Base-by-base conservation (phyloP, 78 protist species). In the Capsaspora owczarzaki region DNA sequence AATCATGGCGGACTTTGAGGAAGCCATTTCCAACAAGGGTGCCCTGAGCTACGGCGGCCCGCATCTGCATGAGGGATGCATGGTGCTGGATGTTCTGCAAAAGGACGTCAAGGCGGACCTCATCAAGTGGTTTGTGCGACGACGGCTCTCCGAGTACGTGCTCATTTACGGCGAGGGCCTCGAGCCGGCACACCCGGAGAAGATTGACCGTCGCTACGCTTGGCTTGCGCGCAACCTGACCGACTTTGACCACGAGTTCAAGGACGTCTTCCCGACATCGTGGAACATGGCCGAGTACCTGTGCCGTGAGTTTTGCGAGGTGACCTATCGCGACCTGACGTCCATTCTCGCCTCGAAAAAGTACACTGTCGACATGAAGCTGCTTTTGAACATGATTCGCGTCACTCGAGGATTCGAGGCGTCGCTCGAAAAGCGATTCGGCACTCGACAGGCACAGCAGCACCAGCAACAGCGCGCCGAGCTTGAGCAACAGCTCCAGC, bases 251-350 rank as follows among this genome's bases (percentile, higher is more conserved):
- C 33, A 38, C 23, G 53, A 41, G 23, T 70, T 27, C 33, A 22
- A 3, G 40, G 37, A 14, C 4, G 23, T 70, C 14, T 70, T 70
- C 51, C 76, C 76, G 23, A 38, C 5, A 12, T 0, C 27, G 0
- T 86, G 90, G 90, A 51, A 47, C 25, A 61, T 82, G 27, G 33
- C 27, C 49, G 42, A n/a, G 16, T 51, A 29, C 47, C 25, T 86
- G 25, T 0, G 56, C 43, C 37, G 43, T 42, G 83, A 76, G n/a
- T 86, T 81, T 44, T 81, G 85, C 90, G 0, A 23, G 31, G 44
- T 42, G 61, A 82, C 90, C 25, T 0, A 27, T 20, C 19, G 35
- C 60, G 78, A 82, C 33, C 42, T 86, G 23, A 41, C 1, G 4
- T 33, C 60, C 27, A 35, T 27, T 2, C 61, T 86, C 42, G 51